phyloP scores from a whole-genome alignment of 2,329 filamentous ascomycete genomes.

The Cyclaneusma minus region DNA sequence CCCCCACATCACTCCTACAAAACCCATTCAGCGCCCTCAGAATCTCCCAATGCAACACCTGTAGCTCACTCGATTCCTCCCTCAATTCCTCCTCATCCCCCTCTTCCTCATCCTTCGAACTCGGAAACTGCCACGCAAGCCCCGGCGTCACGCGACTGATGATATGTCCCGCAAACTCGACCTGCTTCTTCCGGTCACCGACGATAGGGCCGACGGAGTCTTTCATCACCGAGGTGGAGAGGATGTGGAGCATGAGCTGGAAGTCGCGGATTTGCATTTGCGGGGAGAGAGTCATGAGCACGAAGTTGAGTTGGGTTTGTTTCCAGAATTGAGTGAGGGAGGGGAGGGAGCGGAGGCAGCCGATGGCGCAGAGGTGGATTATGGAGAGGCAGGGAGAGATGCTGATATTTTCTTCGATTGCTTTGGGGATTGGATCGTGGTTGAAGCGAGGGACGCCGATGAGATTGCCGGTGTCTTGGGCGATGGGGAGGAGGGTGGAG shows the following conservation, averaged over 20 bases:
- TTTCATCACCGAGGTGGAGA: conserved; percentile 49
- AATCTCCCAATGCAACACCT: conserved; percentile 17
- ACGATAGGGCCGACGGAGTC: conserved; percentile 51
- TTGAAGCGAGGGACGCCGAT: conserved; percentile 28
- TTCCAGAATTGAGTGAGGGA: conserved; percentile 42
- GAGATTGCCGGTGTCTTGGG: conserved; percentile 39
- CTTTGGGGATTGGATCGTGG: conserved; percentile 24
- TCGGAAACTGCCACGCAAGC: conserved; percentile 20
- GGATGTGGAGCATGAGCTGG: conserved; percentile 44
- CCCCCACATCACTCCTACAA: conserved; percentile 44
- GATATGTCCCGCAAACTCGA: conserved; percentile 22
- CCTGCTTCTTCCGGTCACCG: conserved; percentile 24
- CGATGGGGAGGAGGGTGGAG: conserved; percentile 35
- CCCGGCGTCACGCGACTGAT: conserved; percentile 23
- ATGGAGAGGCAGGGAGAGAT: conserved; percentile 48
- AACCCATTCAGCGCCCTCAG: conserved; percentile 44
- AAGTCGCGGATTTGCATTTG: conserved; percentile 51
- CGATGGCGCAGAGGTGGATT: conserved; percentile 46
- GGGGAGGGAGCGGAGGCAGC: conserved; percentile 31
- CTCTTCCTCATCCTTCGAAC: conserved; percentile 6
- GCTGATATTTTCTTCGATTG: conserved; percentile 41
- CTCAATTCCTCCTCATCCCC: conserved; percentile 8
- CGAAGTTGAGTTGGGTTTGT: conserved; percentile 47
- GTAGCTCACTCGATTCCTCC: conserved; percentile 10
- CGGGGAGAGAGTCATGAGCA: conserved; percentile 50